Evolutionary conservation across 164 flowering plant genomes (phyloP).

Genomic region (Magnolia kwangsiensis): DNA sequence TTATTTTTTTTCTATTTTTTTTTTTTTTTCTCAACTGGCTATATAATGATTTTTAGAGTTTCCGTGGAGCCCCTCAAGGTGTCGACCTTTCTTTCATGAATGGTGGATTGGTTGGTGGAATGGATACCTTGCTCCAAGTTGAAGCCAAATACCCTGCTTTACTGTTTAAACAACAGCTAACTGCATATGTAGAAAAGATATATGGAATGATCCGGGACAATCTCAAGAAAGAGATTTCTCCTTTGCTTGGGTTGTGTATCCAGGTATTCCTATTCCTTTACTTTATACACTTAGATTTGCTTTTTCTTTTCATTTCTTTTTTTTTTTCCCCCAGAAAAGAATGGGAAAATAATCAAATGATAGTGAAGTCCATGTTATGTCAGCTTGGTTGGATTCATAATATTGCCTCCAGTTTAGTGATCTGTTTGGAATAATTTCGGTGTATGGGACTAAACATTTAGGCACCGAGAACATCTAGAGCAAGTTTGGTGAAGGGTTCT

Average conservation of each 20-base stretch:
- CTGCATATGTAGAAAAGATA: constrained; percentile 96
- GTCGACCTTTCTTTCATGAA: constrained; percentile 68
- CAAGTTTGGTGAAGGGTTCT: constrained; percentile 93
- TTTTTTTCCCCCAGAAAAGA: background rate
- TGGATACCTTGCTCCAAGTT: constrained; percentile 74
- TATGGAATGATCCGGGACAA: constrained; percentile 99
- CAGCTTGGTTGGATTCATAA: background rate
- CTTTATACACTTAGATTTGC: too few relatives aligned
- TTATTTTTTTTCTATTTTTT: too few relatives aligned
- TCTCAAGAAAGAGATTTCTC: constrained; percentile 96
- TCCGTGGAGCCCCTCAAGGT: constrained; percentile 91
- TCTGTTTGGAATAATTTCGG: background rate
- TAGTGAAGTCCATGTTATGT: background rate
- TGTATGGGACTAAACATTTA: constrained; percentile 15
- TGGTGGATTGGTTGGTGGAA: constrained; percentile 65
- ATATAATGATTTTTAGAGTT: constrained; percentile 51
- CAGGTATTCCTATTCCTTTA: constrained; percentile 49
- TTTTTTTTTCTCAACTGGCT: background rate
- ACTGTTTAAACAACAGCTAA: constrained; percentile 98
- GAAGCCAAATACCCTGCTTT: constrained; percentile 99
- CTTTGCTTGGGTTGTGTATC: constrained; percentile 90
- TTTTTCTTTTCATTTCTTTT: background rate
- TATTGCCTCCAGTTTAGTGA: background rate
- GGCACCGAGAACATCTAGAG: constrained; percentile 99
- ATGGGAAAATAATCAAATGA: background rate